Conservation (phyloP, 352 stramenopile species). For the Phytophthora crassamura region DNA sequence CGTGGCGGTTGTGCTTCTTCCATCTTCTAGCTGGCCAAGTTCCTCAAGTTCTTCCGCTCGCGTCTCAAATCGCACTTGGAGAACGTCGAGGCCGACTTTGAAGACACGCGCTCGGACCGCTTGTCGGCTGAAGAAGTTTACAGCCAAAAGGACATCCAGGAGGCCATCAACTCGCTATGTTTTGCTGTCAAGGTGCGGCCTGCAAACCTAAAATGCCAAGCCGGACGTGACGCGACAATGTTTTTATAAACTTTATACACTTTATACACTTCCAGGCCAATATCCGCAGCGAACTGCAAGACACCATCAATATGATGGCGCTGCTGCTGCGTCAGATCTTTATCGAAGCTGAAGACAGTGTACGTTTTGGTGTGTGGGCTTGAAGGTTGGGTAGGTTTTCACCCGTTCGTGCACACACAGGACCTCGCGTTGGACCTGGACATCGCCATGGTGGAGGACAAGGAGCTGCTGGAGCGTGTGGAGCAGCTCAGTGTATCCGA, state of each 20-base stretch:
- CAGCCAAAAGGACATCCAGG: slow-evolving; percentile 84
- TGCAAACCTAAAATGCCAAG: too few species aligned
- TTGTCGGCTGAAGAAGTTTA: slow-evolving; percentile 86
- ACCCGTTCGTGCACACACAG: slow-evolving; percentile 24
- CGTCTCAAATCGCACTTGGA: slow-evolving; percentile 77
- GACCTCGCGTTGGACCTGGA: slow-evolving; percentile 73
- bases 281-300: slow-evolving; percentile 77
- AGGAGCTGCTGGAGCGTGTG: slow-evolving; percentile 74
- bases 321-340: slow-evolving; percentile 85
- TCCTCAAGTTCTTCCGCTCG: slow-evolving; percentile 89
- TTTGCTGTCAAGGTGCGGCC: slow-evolving; percentile 78
- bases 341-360: slow-evolving; percentile 67
- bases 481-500: slow-evolving; percentile 80
- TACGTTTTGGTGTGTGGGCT: slow-evolving; percentile 23
- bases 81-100: slow-evolving; percentile 86
- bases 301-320: slow-evolving; percentile 90
- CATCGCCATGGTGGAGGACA: slow-evolving; percentile 78
- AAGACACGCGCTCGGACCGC: slow-evolving; percentile 83
- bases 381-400: not conserved
- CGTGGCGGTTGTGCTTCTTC: not conserved
- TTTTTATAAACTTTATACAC: not conserved
- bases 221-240: not conserved
- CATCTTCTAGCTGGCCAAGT: slow-evolving; percentile 63
- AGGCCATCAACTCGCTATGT: slow-evolving; percentile 76
- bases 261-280: slow-evolving; percentile 48